phyloP scores from a whole-genome alignment of 75 land plant genomes.

The Ceratopteris richardii region DNA sequence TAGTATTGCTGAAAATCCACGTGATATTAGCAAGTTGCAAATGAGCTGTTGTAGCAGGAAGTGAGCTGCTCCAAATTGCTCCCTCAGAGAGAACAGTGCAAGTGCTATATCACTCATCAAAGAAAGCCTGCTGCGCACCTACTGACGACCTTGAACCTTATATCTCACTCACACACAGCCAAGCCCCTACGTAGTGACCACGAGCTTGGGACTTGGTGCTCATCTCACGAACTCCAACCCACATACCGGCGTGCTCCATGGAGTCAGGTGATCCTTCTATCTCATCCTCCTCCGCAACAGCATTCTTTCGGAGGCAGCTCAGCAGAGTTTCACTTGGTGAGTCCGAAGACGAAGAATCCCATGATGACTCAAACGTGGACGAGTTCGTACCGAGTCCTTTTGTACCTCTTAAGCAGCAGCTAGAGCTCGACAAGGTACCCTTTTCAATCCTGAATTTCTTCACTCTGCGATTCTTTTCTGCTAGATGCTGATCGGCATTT shows the following conservation, averaged over 20 bases:
- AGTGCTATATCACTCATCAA: not conserved
- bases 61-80: too few species aligned
- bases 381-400: constrained; percentile 48
- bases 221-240: not conserved
- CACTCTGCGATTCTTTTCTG: too few species aligned
- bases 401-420: constrained; percentile 52
- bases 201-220: too few species aligned
- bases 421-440: constrained; percentile 65
- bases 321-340: constrained; percentile 2
- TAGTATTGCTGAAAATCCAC: too few species aligned
- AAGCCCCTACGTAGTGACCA: too few species aligned
- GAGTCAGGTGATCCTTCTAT: not conserved
- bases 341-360: not conserved
- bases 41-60: too few species aligned
- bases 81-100: too few species aligned
- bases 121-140: not conserved
- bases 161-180: not conserved
- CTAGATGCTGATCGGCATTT: too few species aligned
- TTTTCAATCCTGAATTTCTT: too few species aligned
- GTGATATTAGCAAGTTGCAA: too few species aligned
- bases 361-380: constrained; percentile 10
- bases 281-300: not conserved
- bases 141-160: not conserved
- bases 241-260: not conserved
- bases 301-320: not conserved